A percentile compares a stretch with the other conserved stretches of the same genome.
Evolutionary conservation across 148 eudicot species (phyloP).

Genomic region (Chenopodium formosanum): DNA sequence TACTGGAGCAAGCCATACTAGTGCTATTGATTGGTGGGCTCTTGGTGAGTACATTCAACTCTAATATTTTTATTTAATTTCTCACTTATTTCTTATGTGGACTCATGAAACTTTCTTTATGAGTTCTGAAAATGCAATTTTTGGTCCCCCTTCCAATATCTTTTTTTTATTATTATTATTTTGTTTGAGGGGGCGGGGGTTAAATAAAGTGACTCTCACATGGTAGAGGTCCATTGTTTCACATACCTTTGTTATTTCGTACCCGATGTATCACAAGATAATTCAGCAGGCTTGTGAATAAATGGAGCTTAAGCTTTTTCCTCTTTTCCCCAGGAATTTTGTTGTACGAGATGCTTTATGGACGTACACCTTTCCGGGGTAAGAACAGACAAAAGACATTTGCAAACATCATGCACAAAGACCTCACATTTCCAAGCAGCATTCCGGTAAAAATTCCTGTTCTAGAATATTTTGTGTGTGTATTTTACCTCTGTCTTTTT

Average conservation of each 20-base stretch:
- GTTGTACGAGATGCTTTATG: conserved; percentile 94
- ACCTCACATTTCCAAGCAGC: conserved; percentile 95
- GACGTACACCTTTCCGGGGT: conserved; percentile 95
- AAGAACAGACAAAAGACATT: conserved; percentile 94
- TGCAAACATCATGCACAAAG: conserved; percentile 85
- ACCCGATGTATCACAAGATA: not conserved
- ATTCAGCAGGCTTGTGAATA: not conserved
- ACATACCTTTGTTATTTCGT: not conserved
- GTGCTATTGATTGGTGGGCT: conserved; percentile 99
- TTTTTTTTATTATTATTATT: not conserved
- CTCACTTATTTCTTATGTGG: not conserved
- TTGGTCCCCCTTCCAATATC: not conserved
- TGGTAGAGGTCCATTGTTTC: not conserved
- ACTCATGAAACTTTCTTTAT: not conserved
- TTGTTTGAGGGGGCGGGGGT: not conserved
- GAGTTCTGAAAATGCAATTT: not conserved
- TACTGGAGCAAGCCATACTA: conserved; percentile 84
- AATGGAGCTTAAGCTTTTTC: not conserved
- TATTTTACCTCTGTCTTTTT: not conserved
- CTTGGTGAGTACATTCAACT: conserved; percentile 54
- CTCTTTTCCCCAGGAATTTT: conserved; percentile 56
- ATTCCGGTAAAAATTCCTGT: conserved; percentile 59
- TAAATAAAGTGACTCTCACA: not conserved
- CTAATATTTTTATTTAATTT: too few relatives aligned
- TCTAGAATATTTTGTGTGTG: conserved; percentile 5